A percentile compares a stretch with the other conserved stretches of the same genome.
Evolutionary conservation across 1,284 basidiomycete species (phyloP).

Genomic region (Tremellales sp.): DNA sequence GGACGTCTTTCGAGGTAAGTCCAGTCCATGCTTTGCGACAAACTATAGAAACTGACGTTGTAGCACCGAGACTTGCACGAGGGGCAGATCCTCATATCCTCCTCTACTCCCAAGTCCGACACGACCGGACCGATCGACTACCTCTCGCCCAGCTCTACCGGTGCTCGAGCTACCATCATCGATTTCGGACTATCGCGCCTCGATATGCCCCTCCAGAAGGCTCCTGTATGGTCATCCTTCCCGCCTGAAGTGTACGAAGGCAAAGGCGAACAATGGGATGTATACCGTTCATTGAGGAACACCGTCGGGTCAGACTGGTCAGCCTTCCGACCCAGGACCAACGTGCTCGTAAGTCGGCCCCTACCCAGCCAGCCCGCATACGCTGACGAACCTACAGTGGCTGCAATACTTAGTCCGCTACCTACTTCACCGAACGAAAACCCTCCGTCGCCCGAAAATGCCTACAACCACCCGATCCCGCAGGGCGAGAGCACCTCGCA

Average conservation of each 20-base stretch:
- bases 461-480: background rate
- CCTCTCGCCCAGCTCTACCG: constrained; percentile 48
- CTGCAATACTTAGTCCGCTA: constrained; percentile 37
- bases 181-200: constrained; percentile 90
- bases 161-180: constrained; percentile 78
- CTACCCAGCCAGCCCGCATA: constrained; percentile 1
- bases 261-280: constrained; percentile 84
- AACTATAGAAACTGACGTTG: constrained; percentile 1
- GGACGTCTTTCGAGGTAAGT: constrained; percentile 78
- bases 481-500: background rate
- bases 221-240: constrained; percentile 47
- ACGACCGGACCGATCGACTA: constrained; percentile 15
- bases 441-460: constrained; percentile 22
- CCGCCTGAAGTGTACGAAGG: constrained; percentile 80
- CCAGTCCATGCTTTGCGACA: background rate
- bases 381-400: constrained; percentile 28
- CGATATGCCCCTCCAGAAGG: constrained; percentile 40
- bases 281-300: constrained; percentile 83
- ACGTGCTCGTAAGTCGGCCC: constrained; percentile 67
- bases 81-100: constrained; percentile 89
- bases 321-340: constrained; percentile 70
- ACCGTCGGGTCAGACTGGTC: constrained; percentile 62
- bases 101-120: constrained; percentile 30
- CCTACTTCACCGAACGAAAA: constrained; percentile 26
- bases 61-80: constrained; percentile 96